Base-by-base conservation (phyloP, 441 rosid genomes). In the Adansonia gregorii region DNA sequence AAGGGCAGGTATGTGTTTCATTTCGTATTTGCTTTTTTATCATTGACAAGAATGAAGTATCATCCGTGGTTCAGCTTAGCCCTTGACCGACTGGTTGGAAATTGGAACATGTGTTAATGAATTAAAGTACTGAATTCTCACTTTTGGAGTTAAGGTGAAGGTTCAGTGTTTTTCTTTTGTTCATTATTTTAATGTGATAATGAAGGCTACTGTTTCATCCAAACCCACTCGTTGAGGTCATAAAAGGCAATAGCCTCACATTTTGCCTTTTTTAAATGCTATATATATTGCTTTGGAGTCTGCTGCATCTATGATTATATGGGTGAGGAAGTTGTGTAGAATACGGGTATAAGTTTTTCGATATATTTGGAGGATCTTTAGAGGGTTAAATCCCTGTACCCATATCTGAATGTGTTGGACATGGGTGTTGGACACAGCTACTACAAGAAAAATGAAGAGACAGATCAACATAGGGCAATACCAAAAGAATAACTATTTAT, bases 1-100 rank as follows among this genome's bases (percentile, higher is more conserved):
- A 96, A 91, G 97, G 99, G 99, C 88, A 89, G 99, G 97, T 94
- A 81, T 76, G 85, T 20, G 55, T 24, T 61, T 31, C 31, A 8
- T 59, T 46, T 58, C 24, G 65, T 46, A 0, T 17, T 43, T 24
- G 8, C n/a, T 43, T 22, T 54, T 43, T 6, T 51, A 31, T 20
- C 58, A 68, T 68, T 48, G 39, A 46, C 55, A 67, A 45, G 72
- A 20, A 24, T 12, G 41, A 12, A 11, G 15, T 48, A 48, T 68
- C 6, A 68, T 20, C 56, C n/a, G 56, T 12, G 19, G 56, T 52
- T 52, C 56, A 52, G 56, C 56, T 52, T 52, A 52, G 6, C 7
- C 15, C 63, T 52, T 15, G 17, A 52, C 19, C 4, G 27, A 59
- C 35, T 59, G 64, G 27, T 20, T 59, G 35, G 64, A 59, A 59